Evolutionary conservation across 768 basidiomycete genomes (phyloP).

Genomic region (Kwoniella heveanensis): DNA sequence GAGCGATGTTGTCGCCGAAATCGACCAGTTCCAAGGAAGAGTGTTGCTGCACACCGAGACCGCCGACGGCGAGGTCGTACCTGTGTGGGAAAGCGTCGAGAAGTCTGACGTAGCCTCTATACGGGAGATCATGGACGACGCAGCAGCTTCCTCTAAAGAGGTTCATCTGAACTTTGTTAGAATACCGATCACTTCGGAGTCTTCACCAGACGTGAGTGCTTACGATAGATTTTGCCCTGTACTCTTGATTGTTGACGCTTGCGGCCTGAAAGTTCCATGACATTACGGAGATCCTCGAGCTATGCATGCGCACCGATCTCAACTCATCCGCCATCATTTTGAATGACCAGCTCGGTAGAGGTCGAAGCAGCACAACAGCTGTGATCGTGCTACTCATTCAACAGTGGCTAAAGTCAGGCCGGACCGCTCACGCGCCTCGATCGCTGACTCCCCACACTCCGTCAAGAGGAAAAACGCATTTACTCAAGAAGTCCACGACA

Average conservation of each 20-base stretch:
- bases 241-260: not conserved
- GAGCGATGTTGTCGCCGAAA: slow-evolving; percentile 81
- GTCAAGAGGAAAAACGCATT: slow-evolving; percentile 12
- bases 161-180: slow-evolving; percentile 75
- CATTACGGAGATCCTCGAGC: slow-evolving; percentile 64
- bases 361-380: slow-evolving; percentile 87
- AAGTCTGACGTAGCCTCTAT: slow-evolving; percentile 73
- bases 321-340: slow-evolving; percentile 75
- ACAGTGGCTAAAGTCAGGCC: slow-evolving; percentile 65
- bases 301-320: slow-evolving; percentile 70
- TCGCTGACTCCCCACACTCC: slow-evolving; percentile 22
- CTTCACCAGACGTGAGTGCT: slow-evolving; percentile 58
- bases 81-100: slow-evolving; percentile 90
- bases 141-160: slow-evolving; percentile 49
- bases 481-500: slow-evolving; percentile 15
- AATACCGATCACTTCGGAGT: slow-evolving; percentile 91
- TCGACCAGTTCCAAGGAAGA: slow-evolving; percentile 78
- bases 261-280: slow-evolving; percentile 46
- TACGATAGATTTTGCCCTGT: too few relatives aligned
- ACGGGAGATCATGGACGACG: slow-evolving; percentile 77
- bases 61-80: slow-evolving; percentile 80
- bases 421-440: slow-evolving; percentile 8
- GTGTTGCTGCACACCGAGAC: slow-evolving; percentile 88
- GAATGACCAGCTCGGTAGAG: slow-evolving; percentile 89
- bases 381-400: slow-evolving; percentile 81